phyloP scores from a whole-genome alignment of 306 rosid genomes.

The Cicer chorassanicum region DNA sequence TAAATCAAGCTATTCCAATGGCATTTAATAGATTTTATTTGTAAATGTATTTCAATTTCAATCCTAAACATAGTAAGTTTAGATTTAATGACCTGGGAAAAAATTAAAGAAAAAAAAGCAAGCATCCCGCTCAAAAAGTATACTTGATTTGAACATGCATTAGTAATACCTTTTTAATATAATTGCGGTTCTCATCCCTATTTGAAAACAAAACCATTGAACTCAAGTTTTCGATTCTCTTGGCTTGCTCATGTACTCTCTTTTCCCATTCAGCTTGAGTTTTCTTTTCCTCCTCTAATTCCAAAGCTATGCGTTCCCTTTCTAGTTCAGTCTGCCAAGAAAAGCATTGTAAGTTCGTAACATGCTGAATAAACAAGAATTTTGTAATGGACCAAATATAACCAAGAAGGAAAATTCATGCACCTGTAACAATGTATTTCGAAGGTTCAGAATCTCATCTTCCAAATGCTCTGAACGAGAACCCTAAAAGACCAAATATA shows the following conservation, averaged over 20 bases:
- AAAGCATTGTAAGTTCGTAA: constrained; percentile 26
- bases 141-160: constrained; percentile 1
- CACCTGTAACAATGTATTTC: constrained; percentile 90
- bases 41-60: constrained; percentile 18
- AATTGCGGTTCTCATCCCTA: constrained; percentile 76
- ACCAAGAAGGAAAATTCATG: constrained; percentile 38
- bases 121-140: constrained; percentile 8
- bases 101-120: background rate
- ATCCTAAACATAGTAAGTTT: constrained; percentile 17
- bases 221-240: constrained; percentile 88
- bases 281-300: constrained; percentile 92
- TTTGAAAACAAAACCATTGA: constrained; percentile 89
- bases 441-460: constrained; percentile 81
- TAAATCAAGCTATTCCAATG: constrained; percentile 29
- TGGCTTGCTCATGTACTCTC: constrained; percentile 83
- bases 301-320: constrained; percentile 95
- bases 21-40: constrained; percentile 1
- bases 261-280: constrained; percentile 92
- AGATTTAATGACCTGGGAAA: background rate
- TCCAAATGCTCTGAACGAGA: constrained; percentile 91
- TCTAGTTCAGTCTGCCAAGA: constrained; percentile 78
- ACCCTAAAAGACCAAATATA: constrained; percentile 60
- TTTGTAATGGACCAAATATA: constrained; percentile 11
- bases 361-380: constrained; percentile 42
- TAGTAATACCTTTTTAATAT: constrained; percentile 65